Base-by-base conservation (phyloP, 192 early-diverging fungal genomes). In the Coemansia erecta region DNA sequence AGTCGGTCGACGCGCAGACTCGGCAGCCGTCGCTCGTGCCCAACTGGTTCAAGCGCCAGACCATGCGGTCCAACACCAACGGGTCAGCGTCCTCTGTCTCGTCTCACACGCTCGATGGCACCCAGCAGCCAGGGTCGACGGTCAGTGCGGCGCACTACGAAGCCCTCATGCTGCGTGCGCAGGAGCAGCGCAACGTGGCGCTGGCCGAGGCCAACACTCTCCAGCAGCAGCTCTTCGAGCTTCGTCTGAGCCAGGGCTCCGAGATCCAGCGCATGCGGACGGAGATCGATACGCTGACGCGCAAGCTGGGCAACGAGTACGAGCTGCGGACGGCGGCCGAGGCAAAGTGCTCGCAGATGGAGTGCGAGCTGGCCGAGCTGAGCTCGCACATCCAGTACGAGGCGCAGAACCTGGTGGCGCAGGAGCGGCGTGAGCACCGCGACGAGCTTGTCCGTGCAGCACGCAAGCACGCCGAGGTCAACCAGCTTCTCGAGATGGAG, bases 251-350 rank as follows among this genome's bases (percentile, higher is more conserved):
- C 47, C 55, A 52, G 51, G 45, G 43, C n/a, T 17, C 40, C 12
- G 68, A 66, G 26, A 53, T 77, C 21, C 45, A 45, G 35, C 37
- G 42, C n/a, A 57, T 77, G 35, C 37, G 46, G 17, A 45, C 22
- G 11, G 68, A 77, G 48, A 40, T 77, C 11, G 61, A 49, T 12
- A 28, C 58, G 7, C 35, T 64, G 7, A 45, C 46, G 17, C 68
- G 48, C 53, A 70, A 70, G 60, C 57, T 66, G 47, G 37, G 49
- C 14, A 60, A 53, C 40, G 73, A 77, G 61, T 77, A 70, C 43
- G 68, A 77, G 53, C 58, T 77, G 61, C 73, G 73, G 41, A 70
- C 73, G 37, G 68, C 68, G 6, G 73, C 73, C n/a, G 73, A 77
- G 56, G 58, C 73, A 17, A 77, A 77, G 61, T 77, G 73, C 53